Evolutionary conservation across 805 yeast genomes (phyloP).

Genomic region (Grigorovia transvaalensis): DNA sequence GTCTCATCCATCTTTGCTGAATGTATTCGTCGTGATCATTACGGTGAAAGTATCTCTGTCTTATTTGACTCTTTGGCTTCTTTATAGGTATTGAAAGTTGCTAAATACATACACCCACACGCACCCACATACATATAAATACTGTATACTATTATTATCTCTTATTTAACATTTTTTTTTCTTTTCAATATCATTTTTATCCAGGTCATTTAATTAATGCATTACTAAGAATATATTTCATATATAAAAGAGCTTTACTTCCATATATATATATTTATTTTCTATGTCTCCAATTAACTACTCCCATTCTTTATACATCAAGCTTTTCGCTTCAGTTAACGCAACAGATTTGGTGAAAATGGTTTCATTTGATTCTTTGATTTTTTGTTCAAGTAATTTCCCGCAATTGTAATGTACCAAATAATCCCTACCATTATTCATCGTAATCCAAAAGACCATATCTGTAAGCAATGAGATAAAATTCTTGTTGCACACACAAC

Average conservation of each 20-base stretch:
- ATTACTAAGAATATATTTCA: neutral
- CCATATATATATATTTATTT: neutral
- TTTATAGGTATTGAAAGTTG: conserved; percentile 10
- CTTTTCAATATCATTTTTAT: neutral
- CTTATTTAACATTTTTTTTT: neutral
- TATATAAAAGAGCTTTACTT: neutral
- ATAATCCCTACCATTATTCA: conserved; percentile 9
- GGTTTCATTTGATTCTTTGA: conserved; percentile 5
- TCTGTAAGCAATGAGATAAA: conserved; percentile 14
- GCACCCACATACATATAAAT: neutral
- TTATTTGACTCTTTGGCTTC: conserved; percentile 77
- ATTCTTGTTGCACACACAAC: conserved; percentile 47
- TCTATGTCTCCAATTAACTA: neutral
- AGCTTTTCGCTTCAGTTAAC: neutral
- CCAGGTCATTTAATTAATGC: neutral
- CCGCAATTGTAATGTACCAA: conserved; percentile 23
- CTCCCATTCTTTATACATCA: neutral
- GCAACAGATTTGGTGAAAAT: conserved; percentile 2
- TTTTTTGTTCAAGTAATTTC: conserved; percentile 12
- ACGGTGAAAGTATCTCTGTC: conserved; percentile 93
- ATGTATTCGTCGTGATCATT: conserved; percentile 96
- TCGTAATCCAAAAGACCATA: conserved; percentile 11
- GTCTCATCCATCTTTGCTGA: conserved; percentile 94
- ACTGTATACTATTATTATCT: neutral
- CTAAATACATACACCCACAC: neutral